Base-by-base conservation (phyloP, 1,139 yeast genomes). In the Magnusiomyces magnusii region DNA sequence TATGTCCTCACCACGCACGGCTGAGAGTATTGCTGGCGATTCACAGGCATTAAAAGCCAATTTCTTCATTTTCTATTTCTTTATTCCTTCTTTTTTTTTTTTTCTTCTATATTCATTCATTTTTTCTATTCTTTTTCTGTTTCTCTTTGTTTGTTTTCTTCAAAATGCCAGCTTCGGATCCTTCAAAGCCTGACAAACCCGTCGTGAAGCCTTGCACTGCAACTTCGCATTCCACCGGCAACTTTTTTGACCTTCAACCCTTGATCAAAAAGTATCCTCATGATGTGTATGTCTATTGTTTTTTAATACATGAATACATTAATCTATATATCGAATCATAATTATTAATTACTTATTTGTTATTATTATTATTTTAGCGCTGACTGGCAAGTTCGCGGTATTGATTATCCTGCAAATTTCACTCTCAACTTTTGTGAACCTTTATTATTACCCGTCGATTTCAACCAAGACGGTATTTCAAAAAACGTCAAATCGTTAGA, bases 371-470 rank as follows among this genome's bases (percentile, higher is more conserved):
- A 5, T 5, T 44, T 44, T n/a, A 49, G 53, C 2, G 47, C 52
- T 10, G 75, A 73, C 5, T 89, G 93, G 90, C 73, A 78, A 51
- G 83, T 92, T 2, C 79, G 79, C 62, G 95, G 95, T 0, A 80
- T 79, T 68, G 95, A 87, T 64, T 82, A 81, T 65, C 85, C 86
- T 24, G 78, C 77, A 58, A 91, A 91, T 71, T 91, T 85, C 73
- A 87, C 96, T 0, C 66, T 91, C 51, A 93, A 95, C 13, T 78
- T 91, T 2, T 91, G 97, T 68, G 82, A 91, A 7, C 73, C 75
- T 2, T 64, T 70, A 21, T 58, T 68, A 77, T 84, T 10, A 63
- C 68, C 49, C 15, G 71, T 75, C 21, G 72, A 71, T 1, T 65
- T 73, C 13, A 42, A 52, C 19, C 24, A 39, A 17, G 44, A 44